Evolutionary conservation across 331 rosid species (phyloP).

Genomic region (Acacia concinna): DNA sequence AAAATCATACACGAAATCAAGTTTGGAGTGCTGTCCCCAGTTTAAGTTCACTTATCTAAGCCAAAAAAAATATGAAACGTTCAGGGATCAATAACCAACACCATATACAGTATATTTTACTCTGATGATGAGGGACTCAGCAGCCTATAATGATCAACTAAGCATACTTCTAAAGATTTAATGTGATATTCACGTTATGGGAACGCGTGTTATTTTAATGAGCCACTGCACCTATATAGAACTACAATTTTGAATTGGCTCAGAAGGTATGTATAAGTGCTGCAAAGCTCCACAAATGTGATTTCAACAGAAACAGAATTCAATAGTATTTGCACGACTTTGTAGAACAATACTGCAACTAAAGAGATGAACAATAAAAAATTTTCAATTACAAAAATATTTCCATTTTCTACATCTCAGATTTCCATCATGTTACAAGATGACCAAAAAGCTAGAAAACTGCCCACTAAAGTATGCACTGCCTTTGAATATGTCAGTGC

Average conservation of each 20-base stretch:
- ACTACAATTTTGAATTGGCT: background rate
- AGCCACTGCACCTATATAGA: constrained; percentile 15
- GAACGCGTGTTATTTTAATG: background rate
- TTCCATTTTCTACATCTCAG: constrained; percentile 39
- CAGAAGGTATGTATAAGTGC: background rate
- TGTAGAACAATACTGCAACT: background rate
- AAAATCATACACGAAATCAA: background rate
- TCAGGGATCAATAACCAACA: constrained; percentile 20
- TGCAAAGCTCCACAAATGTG: constrained; percentile 6
- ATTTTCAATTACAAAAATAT: constrained; percentile 20
- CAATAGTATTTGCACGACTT: background rate
- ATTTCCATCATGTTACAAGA: constrained; percentile 18
- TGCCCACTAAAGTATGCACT: constrained; percentile 32
- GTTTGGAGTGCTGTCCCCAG: background rate
- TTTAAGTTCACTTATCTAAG: constrained; percentile 29
- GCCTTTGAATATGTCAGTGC: constrained; percentile 30
- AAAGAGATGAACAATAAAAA: constrained; percentile 4
- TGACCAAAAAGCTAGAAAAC: constrained; percentile 28
- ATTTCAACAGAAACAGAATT: background rate
- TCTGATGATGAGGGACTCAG: background rate
- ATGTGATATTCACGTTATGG: background rate
- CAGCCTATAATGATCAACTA: background rate
- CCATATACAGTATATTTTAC: background rate
- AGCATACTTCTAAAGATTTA: background rate
- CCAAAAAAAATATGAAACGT: background rate